Evolutionary conservation across 2,329 filamentous ascomycete species (phyloP).

Genomic region (Helicocarpus griseus): DNA sequence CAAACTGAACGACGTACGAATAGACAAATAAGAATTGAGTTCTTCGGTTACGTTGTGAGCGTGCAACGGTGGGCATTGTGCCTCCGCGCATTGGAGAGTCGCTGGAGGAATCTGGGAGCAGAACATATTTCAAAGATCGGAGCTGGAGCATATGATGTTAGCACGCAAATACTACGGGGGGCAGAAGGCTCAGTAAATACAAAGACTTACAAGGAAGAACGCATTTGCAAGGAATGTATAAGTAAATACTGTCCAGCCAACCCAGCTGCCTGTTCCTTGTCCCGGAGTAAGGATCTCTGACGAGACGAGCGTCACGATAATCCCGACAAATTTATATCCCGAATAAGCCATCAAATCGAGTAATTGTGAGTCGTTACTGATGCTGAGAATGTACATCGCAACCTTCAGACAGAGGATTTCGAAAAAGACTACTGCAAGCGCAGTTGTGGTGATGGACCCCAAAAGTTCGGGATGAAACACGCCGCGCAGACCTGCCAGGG

Average conservation of each 20-base stretch:
- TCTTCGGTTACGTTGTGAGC: constrained; percentile 74
- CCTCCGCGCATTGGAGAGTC: constrained; percentile 52
- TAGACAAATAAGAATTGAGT: constrained; percentile 92
- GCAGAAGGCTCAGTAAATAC: background rate
- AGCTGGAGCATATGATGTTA: constrained; percentile 46
- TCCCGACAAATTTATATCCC: constrained; percentile 97
- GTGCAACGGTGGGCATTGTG: constrained; percentile 60
- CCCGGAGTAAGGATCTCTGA: constrained; percentile 70
- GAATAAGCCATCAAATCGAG: constrained; percentile 92
- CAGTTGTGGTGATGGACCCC: constrained; percentile 77
- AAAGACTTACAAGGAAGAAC: constrained; percentile 71
- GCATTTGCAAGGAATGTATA: constrained; percentile 94
- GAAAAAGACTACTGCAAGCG: constrained; percentile 69
- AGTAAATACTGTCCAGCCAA: constrained; percentile 77
- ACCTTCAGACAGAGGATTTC: constrained; percentile 88
- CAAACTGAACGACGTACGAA: constrained; percentile 84
- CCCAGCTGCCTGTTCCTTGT: constrained; percentile 74
- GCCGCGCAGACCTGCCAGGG: constrained; percentile 80
- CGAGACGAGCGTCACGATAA: constrained; percentile 77
- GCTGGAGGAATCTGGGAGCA: constrained; percentile 71
- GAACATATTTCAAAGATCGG: constrained; percentile 88
- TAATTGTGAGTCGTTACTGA: constrained; percentile 87
- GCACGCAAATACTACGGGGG: background rate
- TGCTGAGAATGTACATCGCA: constrained; percentile 85
- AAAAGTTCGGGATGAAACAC: constrained; percentile 91